Conservation (phyloP, 352 stramenopile genomes). For the Globisporangium parvum region DNA sequence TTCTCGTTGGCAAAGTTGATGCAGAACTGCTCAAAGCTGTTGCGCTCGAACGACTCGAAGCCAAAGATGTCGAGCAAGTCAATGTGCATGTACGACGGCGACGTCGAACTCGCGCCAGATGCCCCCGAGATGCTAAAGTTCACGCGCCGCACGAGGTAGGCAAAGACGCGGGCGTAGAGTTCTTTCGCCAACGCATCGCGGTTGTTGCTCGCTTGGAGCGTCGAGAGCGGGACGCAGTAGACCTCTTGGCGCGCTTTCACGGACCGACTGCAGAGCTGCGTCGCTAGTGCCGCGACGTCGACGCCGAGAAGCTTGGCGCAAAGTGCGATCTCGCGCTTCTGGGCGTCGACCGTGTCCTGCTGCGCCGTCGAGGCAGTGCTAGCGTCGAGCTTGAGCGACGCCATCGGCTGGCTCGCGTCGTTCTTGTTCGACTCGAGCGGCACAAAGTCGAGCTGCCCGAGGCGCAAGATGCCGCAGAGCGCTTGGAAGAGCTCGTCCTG, state of each 20-base stretch:
- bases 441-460: constrained; percentile 82
- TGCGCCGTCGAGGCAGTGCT: constrained; percentile 11
- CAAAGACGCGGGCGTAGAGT: constrained; percentile 93
- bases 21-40: constrained; percentile 95
- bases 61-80: constrained; percentile 97
- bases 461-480: constrained; percentile 65
- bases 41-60: constrained; percentile 93
- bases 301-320: constrained; percentile 69
- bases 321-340: constrained; percentile 53
- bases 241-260: constrained; percentile 80
- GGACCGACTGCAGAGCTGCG: constrained; percentile 75
- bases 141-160: constrained; percentile 89
- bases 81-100: constrained; percentile 77
- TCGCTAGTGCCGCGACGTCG: constrained; percentile 45
- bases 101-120: constrained; percentile 14
- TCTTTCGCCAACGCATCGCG: constrained; percentile 94
- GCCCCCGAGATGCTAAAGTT: constrained; percentile 80
- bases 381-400: constrained; percentile 23
- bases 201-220: constrained; percentile 72
- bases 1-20: constrained; percentile 96
- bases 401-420: constrained; percentile 63
- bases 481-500: constrained; percentile 71
- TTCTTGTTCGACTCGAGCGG: constrained; percentile 69
- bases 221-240: constrained; percentile 72
- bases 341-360: constrained; percentile 33